Evolutionary conservation across 1,139 yeast species (phyloP), one percentile per base, ranked within the genome.

Genomic region (Yamadazyma jaroonii): DNA sequence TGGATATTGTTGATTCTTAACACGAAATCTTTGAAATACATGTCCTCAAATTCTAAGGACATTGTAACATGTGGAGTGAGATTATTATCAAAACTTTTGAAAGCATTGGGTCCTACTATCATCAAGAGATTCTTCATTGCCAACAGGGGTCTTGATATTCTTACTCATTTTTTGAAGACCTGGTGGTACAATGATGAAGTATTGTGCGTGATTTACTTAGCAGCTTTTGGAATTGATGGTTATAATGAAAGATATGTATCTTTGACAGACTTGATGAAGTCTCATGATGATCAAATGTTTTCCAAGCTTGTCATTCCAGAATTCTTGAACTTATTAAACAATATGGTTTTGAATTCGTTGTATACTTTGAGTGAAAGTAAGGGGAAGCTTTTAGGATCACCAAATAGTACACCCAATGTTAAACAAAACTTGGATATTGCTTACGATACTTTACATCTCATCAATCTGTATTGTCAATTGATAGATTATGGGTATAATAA

Each of bases 1-100:
- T 81, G 89, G 84, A 62, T 81, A 2, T 56, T 84, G n/a, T 57
- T 83, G 24, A 56, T 83, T 3, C 51, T 85, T 27, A 71, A 72
- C 31, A 56, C 49, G 32, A 63, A 65, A 12, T 29, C 43, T 2
- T 27, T 39, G 7, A 20, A 25, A 9, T 7, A 28, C 11, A 25
- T 34, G 21, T 29, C 42, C 4, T 23, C 39, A 24, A 41, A 44
- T 29, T 45, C 62, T 2, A 61, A 66, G 5, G 58, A 61, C n/a
- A 24, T 34, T 2, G 72, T 77, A 1, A 60, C 64, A 25, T 57
- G 71, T 41, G 74, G 79, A 0, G 51, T 84, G 8, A 63, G 72
- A 13, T 55, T 84, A 9, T 54, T 84, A 14, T 60, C 80, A 6
- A 70, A 69, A 36, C 56, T 80, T 6, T 59, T 84, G 14, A 58